phyloP scores from a whole-genome alignment of 352 stramenopile genomes.

The Pythium sukuiense region DNA sequence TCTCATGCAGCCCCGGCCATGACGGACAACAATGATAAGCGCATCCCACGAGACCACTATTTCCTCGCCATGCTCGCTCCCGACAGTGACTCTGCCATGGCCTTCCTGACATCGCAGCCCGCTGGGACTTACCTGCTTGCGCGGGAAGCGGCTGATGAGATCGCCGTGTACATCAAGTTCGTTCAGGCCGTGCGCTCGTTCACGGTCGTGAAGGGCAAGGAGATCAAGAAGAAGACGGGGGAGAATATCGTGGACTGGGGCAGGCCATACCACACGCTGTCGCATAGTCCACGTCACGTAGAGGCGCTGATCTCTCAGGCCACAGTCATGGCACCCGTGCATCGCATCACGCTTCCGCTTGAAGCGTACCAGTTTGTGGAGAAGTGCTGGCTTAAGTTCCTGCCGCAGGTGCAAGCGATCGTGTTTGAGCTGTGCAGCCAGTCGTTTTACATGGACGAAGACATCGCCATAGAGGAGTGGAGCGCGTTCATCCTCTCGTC shows the following conservation, averaged over 20 bases:
- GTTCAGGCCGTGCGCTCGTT: slow-evolving; percentile 40
- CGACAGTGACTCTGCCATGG: slow-evolving; percentile 36
- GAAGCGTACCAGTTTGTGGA: slow-evolving; percentile 44
- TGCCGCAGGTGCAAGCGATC: slow-evolving; percentile 59
- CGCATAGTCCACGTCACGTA: slow-evolving; percentile 1
- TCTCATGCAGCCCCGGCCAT: neutral
- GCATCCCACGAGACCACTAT: slow-evolving; percentile 16
- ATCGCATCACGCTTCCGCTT: slow-evolving; percentile 35
- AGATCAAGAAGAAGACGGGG: slow-evolving; percentile 23
- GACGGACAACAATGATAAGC: slow-evolving; percentile 13
- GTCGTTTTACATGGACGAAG: slow-evolving; percentile 42
- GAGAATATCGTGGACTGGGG: slow-evolving; percentile 42
- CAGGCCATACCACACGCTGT: slow-evolving; percentile 14
- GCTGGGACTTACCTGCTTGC: slow-evolving; percentile 50
- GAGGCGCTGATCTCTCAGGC: slow-evolving; percentile 28
- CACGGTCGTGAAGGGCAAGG: slow-evolving; percentile 49
- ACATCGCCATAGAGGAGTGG: slow-evolving; percentile 49
- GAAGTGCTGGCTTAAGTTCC: slow-evolving; percentile 55
- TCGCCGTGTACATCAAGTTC: slow-evolving; percentile 65
- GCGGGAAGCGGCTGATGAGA: slow-evolving; percentile 36
- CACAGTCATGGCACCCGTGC: slow-evolving; percentile 44
- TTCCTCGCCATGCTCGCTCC: slow-evolving; percentile 60
- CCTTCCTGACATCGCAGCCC: slow-evolving; percentile 44
- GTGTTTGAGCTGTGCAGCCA: slow-evolving; percentile 63
- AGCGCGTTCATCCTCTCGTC: slow-evolving; percentile 17